These are phyloP conservation scores for Microdochium nivale DNA, from an alignment of 2,329 filamentous ascomycete species.

Conservation along the genomic window DNA sequence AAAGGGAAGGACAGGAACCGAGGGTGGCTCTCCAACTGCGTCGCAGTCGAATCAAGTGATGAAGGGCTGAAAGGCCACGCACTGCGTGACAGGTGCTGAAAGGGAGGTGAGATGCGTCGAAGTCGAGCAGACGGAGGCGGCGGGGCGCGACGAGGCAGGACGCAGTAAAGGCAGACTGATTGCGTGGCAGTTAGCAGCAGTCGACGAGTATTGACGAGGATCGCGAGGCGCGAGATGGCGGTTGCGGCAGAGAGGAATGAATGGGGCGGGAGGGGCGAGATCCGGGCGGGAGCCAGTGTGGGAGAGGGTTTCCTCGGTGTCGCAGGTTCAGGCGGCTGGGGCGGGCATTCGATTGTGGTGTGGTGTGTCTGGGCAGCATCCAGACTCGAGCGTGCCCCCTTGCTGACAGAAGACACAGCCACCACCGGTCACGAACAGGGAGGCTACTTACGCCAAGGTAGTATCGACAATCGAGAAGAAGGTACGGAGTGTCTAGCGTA, in stretches of 20 bases:
- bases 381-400: not conserved
- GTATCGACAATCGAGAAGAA: too few species aligned
- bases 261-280: not conserved
- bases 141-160: not conserved
- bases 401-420: too few species aligned
- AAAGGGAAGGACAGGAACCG: not conserved
- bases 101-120: not conserved
- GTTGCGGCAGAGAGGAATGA: not conserved
- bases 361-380: not conserved
- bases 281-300: not conserved
- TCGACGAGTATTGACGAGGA: not conserved
- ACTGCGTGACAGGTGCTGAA: not conserved
- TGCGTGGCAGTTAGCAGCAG: not conserved
- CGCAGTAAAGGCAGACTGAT: not conserved
- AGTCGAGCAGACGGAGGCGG: not conserved
- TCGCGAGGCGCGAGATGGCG: not conserved
- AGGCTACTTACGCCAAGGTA: too few species aligned
- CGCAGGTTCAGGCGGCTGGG: slow-evolving; percentile 1
- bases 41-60: not conserved
- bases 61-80: not conserved
- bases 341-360: too few species aligned
- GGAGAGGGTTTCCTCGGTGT: not conserved
- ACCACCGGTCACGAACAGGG: too few species aligned
- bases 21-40: not conserved
- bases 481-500: too few species aligned